Evolutionary conservation across 2,329 filamentous ascomycete genomes (phyloP), one percentile per base, ranked within the genome.

Genomic region (Fusarium tricinctum): DNA sequence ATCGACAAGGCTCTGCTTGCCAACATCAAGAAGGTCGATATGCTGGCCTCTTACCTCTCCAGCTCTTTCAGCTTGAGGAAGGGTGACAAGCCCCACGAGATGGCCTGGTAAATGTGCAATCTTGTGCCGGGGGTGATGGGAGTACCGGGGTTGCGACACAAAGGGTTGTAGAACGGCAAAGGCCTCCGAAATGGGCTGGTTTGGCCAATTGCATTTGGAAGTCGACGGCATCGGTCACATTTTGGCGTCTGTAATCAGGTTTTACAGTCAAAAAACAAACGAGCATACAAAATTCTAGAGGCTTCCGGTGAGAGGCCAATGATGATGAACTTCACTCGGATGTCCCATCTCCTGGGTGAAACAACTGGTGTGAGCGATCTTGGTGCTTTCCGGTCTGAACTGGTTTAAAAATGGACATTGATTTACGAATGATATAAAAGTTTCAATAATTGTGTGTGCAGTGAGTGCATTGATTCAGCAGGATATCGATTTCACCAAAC

Each of bases 21-120:
- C 84, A 92, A 86, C 85, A 96, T 99, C 89, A 98, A 98, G 92
- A 97, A 98, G 91, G 94, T 97, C 84, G 92, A 94, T 77, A 87
- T 95, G 85, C 92, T 99, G 78, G 85, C 90, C 82, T 93, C 91
- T 86, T 99, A 99, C 90, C 93, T 99, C 78, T 89, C 89, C 81
- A 93, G 91, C 84, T 93, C 91, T 82, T 99, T 99, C 92, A 97
- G 92, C 90, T 91, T 99, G 85, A 92, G 95, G 87, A 97, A 94
- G 89, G 96, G 96, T 81, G 95, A 99, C 89, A 94, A 95, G 91
- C 96, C 96, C 86, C 96, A 99, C 88, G 93, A 97, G 91, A 98
- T 99, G 96, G 92, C 93, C 86, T 99, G 95, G 90, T 99, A 97
- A 86, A 89, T 70, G 74, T 72, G 69, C 74, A 75, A 76, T 70